Conservation (phyloP, 2,329 filamentous ascomycete species). For the Curvularia lunata region DNA sequence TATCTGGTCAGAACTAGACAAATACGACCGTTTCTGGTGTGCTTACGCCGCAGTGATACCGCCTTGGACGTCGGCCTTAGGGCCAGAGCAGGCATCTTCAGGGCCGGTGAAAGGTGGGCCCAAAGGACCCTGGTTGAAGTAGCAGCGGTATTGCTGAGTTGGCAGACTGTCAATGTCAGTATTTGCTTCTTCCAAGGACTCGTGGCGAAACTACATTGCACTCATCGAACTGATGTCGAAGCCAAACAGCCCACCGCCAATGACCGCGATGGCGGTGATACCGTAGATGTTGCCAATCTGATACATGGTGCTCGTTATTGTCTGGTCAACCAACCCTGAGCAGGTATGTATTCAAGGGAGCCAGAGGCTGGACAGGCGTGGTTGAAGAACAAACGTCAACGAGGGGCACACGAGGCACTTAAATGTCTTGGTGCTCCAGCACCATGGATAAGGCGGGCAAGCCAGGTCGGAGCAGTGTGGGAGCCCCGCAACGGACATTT, state of each 20-base stretch:
- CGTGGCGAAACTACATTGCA: constrained; percentile 43
- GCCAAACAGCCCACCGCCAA: constrained; percentile 74
- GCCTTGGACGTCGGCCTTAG: constrained; percentile 63
- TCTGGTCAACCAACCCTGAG: neutral
- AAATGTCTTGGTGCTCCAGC: constrained; percentile 19
- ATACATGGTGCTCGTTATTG: constrained; percentile 32
- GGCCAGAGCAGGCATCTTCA: constrained; percentile 58
- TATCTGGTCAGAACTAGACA: neutral
- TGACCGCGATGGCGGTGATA: constrained; percentile 64
- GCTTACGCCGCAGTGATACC: constrained; percentile 56
- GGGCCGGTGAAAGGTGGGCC: constrained; percentile 46
- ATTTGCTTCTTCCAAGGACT: constrained; percentile 5
- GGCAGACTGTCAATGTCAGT: constrained; percentile 59
- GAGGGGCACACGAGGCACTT: constrained; percentile 18
- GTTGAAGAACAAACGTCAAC: neutral
- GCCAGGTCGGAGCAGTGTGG: constrained; percentile 20
- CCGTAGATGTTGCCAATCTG: constrained; percentile 64
- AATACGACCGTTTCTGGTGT: neutral
- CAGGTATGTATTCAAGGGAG: constrained; percentile 9
- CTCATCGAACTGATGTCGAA: constrained; percentile 82
- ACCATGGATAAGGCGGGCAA: constrained; percentile 10
- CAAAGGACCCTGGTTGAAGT: constrained; percentile 65
- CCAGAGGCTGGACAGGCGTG: constrained; percentile 10
- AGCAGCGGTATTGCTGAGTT: constrained; percentile 72
- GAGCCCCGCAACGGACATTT: constrained; percentile 26